These are phyloP conservation scores for Xylariaceae sp. DNA, from an alignment of 2,329 filamentous ascomycete genomes.

Conservation along the genomic window DNA sequence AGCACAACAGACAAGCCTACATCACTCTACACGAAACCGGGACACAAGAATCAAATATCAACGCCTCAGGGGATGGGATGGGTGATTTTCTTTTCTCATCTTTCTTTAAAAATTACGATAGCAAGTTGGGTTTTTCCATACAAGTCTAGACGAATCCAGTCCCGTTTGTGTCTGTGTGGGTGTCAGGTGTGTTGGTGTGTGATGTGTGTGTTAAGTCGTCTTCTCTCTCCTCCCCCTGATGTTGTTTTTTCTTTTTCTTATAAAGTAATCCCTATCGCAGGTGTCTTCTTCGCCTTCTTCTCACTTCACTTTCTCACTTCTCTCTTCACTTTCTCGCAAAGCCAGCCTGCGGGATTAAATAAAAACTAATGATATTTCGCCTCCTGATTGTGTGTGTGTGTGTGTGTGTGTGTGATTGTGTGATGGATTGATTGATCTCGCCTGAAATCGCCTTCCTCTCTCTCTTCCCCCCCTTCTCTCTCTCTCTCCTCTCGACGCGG, in stretches of 20 bases:
- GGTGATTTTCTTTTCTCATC: background rate
- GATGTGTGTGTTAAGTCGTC: too few species aligned
- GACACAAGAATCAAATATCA: background rate
- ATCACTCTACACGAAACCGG: background rate
- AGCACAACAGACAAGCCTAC: background rate
- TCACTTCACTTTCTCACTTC: background rate
- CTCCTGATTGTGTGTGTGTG: too few species aligned
- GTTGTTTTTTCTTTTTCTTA: background rate
- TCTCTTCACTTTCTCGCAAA: constrained; percentile 5
- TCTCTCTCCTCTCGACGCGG: too few species aligned
- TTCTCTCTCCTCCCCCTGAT: background rate
- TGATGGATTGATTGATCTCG: background rate
- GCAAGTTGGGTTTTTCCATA: constrained; percentile 8
- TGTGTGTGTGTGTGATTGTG: too few species aligned
- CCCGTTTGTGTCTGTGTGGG: background rate
- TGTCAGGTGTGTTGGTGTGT: too few species aligned
- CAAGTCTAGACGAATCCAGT: constrained; percentile 16
- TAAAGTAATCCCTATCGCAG: background rate
- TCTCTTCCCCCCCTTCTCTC: background rate
- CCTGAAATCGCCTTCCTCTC: background rate
- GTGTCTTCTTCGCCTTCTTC: background rate
- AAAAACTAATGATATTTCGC: too few species aligned
- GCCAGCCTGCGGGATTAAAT: constrained; percentile 13
- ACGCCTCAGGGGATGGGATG: constrained; percentile 1
- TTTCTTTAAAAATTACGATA: constrained; percentile 15